These are phyloP conservation scores for Delphinella strobiligena DNA, from an alignment of 2,329 filamentous ascomycete species.

Conservation along the genomic window DNA sequence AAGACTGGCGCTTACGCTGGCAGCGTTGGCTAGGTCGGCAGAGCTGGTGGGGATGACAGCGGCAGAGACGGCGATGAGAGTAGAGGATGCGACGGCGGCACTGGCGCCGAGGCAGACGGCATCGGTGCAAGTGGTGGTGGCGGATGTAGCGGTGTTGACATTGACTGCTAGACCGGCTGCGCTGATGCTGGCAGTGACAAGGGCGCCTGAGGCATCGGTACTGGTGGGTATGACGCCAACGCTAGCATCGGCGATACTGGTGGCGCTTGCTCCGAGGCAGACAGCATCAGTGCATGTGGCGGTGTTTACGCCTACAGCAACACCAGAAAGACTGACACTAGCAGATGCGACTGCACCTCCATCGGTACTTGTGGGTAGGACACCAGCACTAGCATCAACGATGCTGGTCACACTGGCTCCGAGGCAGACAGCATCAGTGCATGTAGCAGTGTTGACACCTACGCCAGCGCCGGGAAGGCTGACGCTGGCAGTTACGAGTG, in stretches of 20 bases:
- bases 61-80: not conserved
- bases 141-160: slow-evolving; percentile 36
- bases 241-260: not conserved
- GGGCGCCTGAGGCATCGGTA: not conserved
- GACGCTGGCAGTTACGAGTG: too few relatives aligned
- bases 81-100: not conserved
- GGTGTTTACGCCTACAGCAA: not conserved
- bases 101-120: not conserved
- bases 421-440: not conserved
- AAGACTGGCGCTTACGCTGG: not conserved
- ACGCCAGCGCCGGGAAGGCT: too few relatives aligned
- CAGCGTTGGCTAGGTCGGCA: not conserved
- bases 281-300: slow-evolving; percentile 4
- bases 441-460: not conserved
- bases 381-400: not conserved
- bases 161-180: slow-evolving; percentile 35
- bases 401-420: not conserved
- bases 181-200: slow-evolving; percentile 13
- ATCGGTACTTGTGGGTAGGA: not conserved
- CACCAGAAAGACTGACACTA: not conserved
- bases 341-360: not conserved
- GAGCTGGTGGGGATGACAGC: not conserved
- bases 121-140: slow-evolving; percentile 20
- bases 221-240: not conserved
- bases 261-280: slow-evolving; percentile 1